Conservation (phyloP, 1,284 basidiomycete genomes). For the Pseudozyma hubeiensis region DNA sequence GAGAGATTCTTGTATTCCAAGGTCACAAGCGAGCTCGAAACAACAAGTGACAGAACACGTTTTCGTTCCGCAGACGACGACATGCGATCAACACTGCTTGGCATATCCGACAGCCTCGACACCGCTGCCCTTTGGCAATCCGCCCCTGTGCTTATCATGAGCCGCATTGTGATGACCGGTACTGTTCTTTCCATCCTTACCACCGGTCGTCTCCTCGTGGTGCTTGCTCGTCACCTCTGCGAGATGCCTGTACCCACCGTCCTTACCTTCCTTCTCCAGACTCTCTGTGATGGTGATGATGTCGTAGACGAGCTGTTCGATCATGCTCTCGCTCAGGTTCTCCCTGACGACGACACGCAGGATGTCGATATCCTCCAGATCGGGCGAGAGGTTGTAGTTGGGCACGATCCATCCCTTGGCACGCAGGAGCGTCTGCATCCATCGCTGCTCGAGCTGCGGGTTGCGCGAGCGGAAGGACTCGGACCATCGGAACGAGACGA, state of each 20-base stretch:
- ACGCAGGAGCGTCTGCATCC: constrained; percentile 85
- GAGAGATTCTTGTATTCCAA: too few species aligned
- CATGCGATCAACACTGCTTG: constrained; percentile 59
- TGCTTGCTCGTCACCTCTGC: constrained; percentile 26
- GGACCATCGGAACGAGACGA: constrained; percentile 88
- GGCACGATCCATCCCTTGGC: constrained; percentile 78
- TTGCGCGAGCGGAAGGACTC: constrained; percentile 71
- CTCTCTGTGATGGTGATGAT: constrained; percentile 61
- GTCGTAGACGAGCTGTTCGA: constrained; percentile 64
- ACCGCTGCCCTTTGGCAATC: constrained; percentile 45
- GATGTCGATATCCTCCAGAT: constrained; percentile 59
- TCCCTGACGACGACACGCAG: constrained; percentile 66
- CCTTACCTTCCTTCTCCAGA: constrained; percentile 42
- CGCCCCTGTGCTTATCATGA: constrained; percentile 47
- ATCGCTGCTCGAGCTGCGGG: constrained; percentile 76
- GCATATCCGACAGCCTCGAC: constrained; percentile 49
- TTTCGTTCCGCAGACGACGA: background rate
- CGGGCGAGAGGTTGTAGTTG: constrained; percentile 63
- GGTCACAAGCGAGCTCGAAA: too few species aligned
- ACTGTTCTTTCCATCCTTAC: constrained; percentile 8
- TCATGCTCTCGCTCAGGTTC: constrained; percentile 61
- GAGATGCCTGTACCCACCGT: constrained; percentile 30
- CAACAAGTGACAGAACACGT: background rate
- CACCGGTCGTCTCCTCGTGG: constrained; percentile 3
- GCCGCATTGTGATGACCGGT: constrained; percentile 30